phyloP scores from a whole-genome alignment of 148 eudicot genomes.

The Polygonum maritimum region DNA sequence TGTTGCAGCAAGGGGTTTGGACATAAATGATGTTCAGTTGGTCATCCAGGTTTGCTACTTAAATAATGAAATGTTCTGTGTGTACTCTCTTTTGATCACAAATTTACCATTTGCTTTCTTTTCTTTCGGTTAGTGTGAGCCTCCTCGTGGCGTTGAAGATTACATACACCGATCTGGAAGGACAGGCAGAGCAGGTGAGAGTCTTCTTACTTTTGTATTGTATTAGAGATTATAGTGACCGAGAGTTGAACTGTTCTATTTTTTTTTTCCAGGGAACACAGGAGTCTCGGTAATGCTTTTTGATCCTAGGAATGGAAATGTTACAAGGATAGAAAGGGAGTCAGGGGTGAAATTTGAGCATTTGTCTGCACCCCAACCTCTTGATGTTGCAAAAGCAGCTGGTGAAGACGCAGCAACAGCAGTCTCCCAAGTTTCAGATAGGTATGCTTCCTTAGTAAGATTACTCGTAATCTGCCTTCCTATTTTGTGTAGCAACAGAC shows the following conservation, averaged over 20 bases:
- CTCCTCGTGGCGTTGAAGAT: slow-evolving; percentile 95
- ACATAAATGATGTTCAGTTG: slow-evolving; percentile 82
- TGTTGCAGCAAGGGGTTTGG: slow-evolving; percentile 91
- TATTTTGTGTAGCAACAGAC: not conserved
- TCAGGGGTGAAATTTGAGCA: slow-evolving; percentile 93
- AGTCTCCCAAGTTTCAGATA: slow-evolving; percentile 57
- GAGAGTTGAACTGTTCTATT: not conserved
- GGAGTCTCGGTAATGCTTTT: slow-evolving; percentile 93
- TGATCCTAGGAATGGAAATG: slow-evolving; percentile 65
- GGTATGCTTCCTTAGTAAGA: slow-evolving; percentile 28
- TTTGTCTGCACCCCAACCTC: slow-evolving; percentile 84
- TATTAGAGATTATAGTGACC: not conserved
- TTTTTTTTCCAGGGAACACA: slow-evolving; percentile 45
- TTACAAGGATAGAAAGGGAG: slow-evolving; percentile 75
- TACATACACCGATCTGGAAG: slow-evolving; percentile 98
- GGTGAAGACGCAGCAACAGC: slow-evolving; percentile 61
- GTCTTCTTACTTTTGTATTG: not conserved
- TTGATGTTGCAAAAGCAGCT: slow-evolving; percentile 90
- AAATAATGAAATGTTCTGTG: not conserved
- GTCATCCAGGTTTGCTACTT: slow-evolving; percentile 59
- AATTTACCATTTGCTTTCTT: slow-evolving; percentile 6
- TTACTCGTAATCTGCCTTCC: not conserved
- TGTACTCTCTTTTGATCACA: not conserved
- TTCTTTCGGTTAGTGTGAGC: slow-evolving; percentile 51
- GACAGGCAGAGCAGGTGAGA: slow-evolving; percentile 88